Conservation (phyloP, 1,284 basidiomycete species). For the Malassezia cuniculi region DNA sequence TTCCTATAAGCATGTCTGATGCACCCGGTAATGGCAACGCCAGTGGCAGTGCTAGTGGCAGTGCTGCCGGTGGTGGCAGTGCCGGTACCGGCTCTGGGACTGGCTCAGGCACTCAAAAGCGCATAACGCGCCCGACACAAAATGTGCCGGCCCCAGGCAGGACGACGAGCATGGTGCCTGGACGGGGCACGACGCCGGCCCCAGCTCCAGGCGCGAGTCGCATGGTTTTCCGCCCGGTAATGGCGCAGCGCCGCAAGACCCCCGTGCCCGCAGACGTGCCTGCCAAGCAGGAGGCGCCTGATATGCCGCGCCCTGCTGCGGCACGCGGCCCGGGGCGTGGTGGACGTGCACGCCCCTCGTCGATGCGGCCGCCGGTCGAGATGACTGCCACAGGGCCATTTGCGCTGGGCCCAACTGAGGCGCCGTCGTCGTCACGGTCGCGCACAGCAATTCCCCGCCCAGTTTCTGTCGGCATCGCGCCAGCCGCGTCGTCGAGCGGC, state of each 20-base stretch:
- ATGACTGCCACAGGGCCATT: slow-evolving; percentile 80
- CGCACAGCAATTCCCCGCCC: too few species aligned
- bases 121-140: too few species aligned
- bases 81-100: too few species aligned
- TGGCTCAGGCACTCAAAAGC: too few species aligned
- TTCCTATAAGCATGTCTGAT: too few species aligned
- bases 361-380: slow-evolving; percentile 49
- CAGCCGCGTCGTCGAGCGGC: slow-evolving; percentile 17
- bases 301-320: background rate
- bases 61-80: too few species aligned
- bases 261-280: slow-evolving; percentile 1
- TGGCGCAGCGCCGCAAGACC: slow-evolving; percentile 30
- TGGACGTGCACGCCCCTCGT: too few species aligned
- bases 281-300: background rate
- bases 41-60: too few species aligned
- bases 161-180: slow-evolving; percentile 45
- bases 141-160: slow-evolving; percentile 31
- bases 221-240: slow-evolving; percentile 33
- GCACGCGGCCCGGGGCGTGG: slow-evolving; percentile 5
- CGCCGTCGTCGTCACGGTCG: slow-evolving; percentile 56
- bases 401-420: slow-evolving; percentile 57
- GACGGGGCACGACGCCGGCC: slow-evolving; percentile 45
- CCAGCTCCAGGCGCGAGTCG: slow-evolving; percentile 45
- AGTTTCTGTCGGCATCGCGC: slow-evolving; percentile 26
- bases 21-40: too few species aligned